These are phyloP conservation scores for Nicotiana rustica DNA, from an alignment of 305 asterid genomes.

Conservation along the genomic window DNA sequence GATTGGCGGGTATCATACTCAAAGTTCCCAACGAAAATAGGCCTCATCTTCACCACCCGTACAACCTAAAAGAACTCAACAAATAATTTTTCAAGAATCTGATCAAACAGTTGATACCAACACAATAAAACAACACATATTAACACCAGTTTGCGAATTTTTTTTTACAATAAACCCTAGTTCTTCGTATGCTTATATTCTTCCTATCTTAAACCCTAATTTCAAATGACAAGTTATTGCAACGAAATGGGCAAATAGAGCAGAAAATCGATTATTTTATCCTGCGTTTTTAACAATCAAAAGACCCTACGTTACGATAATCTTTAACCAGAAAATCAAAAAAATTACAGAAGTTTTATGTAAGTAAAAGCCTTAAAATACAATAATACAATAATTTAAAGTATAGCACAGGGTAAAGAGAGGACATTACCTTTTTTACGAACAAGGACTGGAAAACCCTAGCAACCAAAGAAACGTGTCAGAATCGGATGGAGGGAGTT, in stretches of 20 bases:
- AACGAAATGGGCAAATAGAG: neutral
- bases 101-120: neutral
- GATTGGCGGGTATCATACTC: constrained; percentile 77
- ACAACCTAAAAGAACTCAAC: neutral
- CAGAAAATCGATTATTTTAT: neutral
- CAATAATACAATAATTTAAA: neutral
- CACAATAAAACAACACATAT: neutral
- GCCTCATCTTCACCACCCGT: constrained; percentile 52
- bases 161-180: neutral
- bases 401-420: neutral
- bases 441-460: constrained; percentile 29
- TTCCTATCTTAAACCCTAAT: neutral
- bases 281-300: no score
- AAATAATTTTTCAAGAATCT: neutral
- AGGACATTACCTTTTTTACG: neutral
- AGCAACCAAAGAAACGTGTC: neutral
- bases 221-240: neutral
- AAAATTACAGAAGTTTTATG: neutral
- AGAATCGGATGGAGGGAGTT: neutral
- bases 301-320: no score
- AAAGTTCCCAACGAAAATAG: constrained; percentile 71
- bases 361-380: neutral
- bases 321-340: no score
- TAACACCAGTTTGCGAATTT: neutral
- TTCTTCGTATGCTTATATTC: neutral